A percentile compares a stretch with the other conserved stretches of the same genome.
Conservation (phyloP, 257 asterid genomes). For the Osmanthus fragrans region DNA sequence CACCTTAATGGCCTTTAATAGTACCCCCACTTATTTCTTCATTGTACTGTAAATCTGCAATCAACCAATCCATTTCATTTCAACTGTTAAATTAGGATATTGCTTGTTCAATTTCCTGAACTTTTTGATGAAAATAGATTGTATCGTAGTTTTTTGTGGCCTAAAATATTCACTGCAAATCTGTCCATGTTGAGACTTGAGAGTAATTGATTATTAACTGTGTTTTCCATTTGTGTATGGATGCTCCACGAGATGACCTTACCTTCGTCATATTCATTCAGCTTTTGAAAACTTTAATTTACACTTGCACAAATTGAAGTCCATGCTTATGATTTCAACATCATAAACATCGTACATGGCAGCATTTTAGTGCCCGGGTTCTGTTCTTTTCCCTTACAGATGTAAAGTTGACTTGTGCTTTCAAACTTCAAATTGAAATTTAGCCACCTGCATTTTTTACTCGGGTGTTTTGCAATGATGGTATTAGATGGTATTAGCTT, state of each 20-base stretch:
- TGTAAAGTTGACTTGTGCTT: neutral
- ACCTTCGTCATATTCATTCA: neutral
- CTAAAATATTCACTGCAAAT: neutral
- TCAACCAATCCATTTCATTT: neutral
- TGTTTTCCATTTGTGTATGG: neutral
- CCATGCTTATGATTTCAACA: neutral
- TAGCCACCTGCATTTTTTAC: neutral
- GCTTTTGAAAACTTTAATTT: neutral
- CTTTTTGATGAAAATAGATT: neutral
- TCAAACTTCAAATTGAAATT: neutral
- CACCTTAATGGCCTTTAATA: conserved; percentile 41
- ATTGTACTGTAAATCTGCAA: neutral
- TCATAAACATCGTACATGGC: neutral
- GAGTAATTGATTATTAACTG: neutral
- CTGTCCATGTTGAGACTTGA: neutral
- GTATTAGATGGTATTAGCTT: neutral
- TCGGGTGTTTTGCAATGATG: neutral
- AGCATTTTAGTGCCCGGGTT: neutral
- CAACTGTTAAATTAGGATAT: neutral
- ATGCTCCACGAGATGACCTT: neutral
- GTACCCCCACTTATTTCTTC: neutral
- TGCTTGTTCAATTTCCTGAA: neutral
- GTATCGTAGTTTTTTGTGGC: neutral
- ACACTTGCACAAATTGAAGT: neutral
- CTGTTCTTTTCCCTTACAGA: neutral